Evolutionary conservation across 257 asterid genomes (phyloP).

Genomic region (Dorcoceras hygrometricum): DNA sequence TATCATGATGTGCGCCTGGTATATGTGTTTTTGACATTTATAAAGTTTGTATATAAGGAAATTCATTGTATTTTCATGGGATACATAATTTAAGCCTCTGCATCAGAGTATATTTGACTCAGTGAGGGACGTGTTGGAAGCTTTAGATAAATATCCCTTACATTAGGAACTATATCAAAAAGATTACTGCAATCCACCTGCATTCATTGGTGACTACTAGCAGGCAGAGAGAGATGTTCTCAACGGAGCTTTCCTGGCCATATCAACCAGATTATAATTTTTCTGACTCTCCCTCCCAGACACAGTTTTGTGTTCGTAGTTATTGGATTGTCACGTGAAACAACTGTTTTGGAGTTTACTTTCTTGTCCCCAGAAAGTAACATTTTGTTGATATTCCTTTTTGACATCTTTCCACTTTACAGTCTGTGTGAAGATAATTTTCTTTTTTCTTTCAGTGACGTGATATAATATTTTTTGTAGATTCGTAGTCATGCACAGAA

Average conservation of each 20-base stretch:
- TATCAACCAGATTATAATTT: no score
- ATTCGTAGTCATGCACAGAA: conserved; percentile 98
- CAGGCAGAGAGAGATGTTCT: no score
- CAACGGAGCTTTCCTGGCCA: no score
- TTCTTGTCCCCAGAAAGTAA: neutral
- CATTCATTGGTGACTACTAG: no score
- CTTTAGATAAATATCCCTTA: no score
- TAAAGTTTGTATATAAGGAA: neutral
- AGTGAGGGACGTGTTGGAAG: no score
- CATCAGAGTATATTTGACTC: no score
- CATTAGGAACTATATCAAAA: no score
- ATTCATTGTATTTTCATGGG: neutral
- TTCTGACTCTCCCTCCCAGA: no score
- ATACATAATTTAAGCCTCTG: no score
- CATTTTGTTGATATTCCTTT: neutral
- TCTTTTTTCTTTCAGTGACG: neutral
- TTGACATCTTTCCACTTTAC: neutral
- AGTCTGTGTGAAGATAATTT: conserved; percentile 9
- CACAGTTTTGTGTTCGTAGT: neutral
- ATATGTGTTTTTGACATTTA: neutral
- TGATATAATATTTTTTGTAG: conserved; percentile 37
- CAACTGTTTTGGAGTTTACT: neutral
- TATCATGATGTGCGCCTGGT: neutral
- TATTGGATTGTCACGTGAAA: neutral
- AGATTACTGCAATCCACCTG: no score